Base-by-base conservation (phyloP, 306 rosid species). In the Vicia sativa region DNA sequence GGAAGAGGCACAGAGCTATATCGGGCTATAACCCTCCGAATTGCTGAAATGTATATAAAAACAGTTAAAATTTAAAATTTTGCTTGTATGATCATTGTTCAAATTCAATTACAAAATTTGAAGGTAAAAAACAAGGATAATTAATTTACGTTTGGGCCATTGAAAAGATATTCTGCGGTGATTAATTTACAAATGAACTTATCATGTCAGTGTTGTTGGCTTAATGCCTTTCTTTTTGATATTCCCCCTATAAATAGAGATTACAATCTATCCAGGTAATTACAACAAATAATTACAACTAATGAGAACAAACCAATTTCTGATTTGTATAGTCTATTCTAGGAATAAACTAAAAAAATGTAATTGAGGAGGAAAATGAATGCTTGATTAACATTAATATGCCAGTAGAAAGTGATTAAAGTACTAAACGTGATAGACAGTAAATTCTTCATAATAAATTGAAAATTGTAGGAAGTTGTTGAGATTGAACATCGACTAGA, bases 1-100 rank as follows among this genome's bases (percentile, higher is more conserved):
- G 96, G 93, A 69, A 86, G 86, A 68, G 85, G 67, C 19, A 11
- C 76, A 70, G 83, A 53, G 50, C 84, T 83, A 44, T 87, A 82
- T 74, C 70, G 75, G 49, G 84, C 76, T 80, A 86, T 78, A 80
- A 88, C 98, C 71, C 73, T 83, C 74, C 87, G 85, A 45, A 93
- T 70, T 19, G 93, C 98, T 93, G 89, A 83, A 81, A 83, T 61
- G 50, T 73, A 78, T 65, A 75, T 34, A 65, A 49, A 61, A 15
- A 61, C 75, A 66, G 50, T 52, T 62, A 46, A 64, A 54, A 53
- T 76, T 58, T 70, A 59, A n/a, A n/a, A n/a, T n/a, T n/a, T n/a
- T n/a, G 63, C 66, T 52, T 52, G 37, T 21, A 72, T 48, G 43
- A 68, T 70, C 58, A 49, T 11, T 23, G 26, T 23, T 23, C 1